These are phyloP conservation scores for Paraconiothyrium brasiliense DNA, from an alignment of 2,329 filamentous ascomycete genomes.

Conservation along the genomic window DNA sequence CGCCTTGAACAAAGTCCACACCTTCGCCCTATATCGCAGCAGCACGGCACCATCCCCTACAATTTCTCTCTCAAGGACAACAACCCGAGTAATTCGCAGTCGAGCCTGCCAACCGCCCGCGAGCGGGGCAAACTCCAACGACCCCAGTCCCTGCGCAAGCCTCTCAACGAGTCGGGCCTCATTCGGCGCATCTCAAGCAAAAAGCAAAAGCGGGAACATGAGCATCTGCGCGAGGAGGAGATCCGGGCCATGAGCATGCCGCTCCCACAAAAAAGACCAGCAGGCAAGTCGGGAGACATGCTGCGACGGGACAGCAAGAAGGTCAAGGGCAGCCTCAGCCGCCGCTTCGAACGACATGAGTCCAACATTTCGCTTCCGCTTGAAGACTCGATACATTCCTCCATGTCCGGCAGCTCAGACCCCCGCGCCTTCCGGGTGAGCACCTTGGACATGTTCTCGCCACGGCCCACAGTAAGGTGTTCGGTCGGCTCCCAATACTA, in stretches of 20 bases:
- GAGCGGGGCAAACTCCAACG: constrained; percentile 57
- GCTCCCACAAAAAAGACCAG: constrained; percentile 70
- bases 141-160: constrained; percentile 64
- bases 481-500: constrained; percentile 70
- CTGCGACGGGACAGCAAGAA: constrained; percentile 74
- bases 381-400: constrained; percentile 78
- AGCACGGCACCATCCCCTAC: constrained; percentile 55
- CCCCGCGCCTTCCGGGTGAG: constrained; percentile 82
- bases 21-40: constrained; percentile 55
- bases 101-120: constrained; percentile 45
- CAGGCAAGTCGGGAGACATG: constrained; percentile 67
- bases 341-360: constrained; percentile 67
- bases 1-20: constrained; percentile 58
- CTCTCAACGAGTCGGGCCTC: constrained; percentile 64
- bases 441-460: constrained; percentile 80
- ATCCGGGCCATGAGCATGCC: constrained; percentile 83
- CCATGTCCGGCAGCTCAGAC: constrained; percentile 78
- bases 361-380: constrained; percentile 80
- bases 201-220: constrained; percentile 69
- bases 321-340: constrained; percentile 64
- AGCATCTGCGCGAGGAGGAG: constrained; percentile 83
- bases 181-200: constrained; percentile 77
- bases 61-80: constrained; percentile 48
- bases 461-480: constrained; percentile 83
- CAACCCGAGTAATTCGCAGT: constrained; percentile 38